Evolutionary conservation across 331 rosid genomes (phyloP).

Genomic region (Acacia pycnantha): DNA sequence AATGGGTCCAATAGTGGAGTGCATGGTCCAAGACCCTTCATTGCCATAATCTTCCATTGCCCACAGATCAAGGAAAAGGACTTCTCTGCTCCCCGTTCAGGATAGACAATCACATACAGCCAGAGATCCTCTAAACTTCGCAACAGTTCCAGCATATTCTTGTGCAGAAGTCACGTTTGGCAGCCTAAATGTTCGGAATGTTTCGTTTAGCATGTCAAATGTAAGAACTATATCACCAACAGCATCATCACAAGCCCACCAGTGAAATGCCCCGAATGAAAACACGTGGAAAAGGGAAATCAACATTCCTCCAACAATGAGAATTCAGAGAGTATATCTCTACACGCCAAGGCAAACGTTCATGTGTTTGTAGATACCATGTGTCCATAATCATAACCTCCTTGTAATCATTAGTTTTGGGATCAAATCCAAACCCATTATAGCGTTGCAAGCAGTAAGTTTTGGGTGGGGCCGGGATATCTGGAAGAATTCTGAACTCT

Average conservation of each 20-base stretch:
- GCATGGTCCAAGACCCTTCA: slow-evolving; percentile 8
- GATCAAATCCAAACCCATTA: slow-evolving; percentile 17
- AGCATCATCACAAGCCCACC: not conserved
- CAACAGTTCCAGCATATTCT: not conserved
- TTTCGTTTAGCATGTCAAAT: not conserved
- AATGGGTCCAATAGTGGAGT: not conserved
- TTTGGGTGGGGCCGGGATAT: not conserved
- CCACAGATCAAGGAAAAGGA: not conserved
- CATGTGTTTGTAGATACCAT: not conserved
- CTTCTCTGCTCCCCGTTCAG: not conserved
- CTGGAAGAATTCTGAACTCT: not conserved
- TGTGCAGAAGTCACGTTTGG: not conserved
- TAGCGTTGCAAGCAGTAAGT: not conserved
- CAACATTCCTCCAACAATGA: slow-evolving; percentile 1
- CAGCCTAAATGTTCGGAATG: not conserved
- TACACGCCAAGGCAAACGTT: not conserved
- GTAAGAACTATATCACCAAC: not conserved
- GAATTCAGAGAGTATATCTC: not conserved
- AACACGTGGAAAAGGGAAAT: not conserved
- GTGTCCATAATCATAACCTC: not conserved
- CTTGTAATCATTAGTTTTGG: not conserved
- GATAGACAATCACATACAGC: not conserved
- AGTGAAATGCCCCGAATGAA: not conserved
- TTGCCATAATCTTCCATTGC: slow-evolving; percentile 2
- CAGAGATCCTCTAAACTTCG: not conserved